Conservation (phyloP, 257 asterid species). For the Primulina huaijiensis region DNA sequence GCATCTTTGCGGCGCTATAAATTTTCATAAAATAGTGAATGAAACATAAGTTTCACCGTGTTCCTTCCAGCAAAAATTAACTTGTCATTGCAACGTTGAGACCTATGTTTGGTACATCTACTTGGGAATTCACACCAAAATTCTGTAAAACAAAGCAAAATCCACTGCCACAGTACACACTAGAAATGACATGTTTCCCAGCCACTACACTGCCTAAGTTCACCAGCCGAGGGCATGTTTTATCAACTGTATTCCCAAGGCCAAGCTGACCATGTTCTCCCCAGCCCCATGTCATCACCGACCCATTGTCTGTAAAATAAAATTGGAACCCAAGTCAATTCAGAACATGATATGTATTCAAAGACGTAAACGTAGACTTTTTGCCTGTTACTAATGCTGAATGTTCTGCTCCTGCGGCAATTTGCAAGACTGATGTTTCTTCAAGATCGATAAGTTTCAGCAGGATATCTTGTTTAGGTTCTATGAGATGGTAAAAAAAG, state of each 20-base stretch:
- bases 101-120: not conserved
- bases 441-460: constrained; percentile 31
- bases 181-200: constrained; percentile 25
- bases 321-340: not conserved
- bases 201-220: constrained; percentile 26
- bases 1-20: not conserved
- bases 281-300: constrained; percentile 96
- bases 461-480: constrained; percentile 28
- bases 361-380: not conserved
- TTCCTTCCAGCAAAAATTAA: not conserved
- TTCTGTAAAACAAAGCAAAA: constrained; percentile 57
- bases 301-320: constrained; percentile 50
- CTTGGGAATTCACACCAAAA: constrained; percentile 21
- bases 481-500: constrained; percentile 14
- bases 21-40: too few species aligned
- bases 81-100: not conserved
- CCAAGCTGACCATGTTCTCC: constrained; percentile 99
- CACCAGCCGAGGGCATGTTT: constrained; percentile 50
- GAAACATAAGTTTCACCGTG: not conserved
- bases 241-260: constrained; percentile 57
- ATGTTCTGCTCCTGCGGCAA: constrained; percentile 94
- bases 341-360: not conserved
- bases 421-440: constrained; percentile 45
- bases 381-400: constrained; percentile 73
- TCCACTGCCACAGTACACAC: constrained; percentile 89